Evolutionary conservation across 1,284 basidiomycete genomes (phyloP), one percentile per base, ranked within the genome.

Genomic region (Erythrobasidium hasegawianum): DNA sequence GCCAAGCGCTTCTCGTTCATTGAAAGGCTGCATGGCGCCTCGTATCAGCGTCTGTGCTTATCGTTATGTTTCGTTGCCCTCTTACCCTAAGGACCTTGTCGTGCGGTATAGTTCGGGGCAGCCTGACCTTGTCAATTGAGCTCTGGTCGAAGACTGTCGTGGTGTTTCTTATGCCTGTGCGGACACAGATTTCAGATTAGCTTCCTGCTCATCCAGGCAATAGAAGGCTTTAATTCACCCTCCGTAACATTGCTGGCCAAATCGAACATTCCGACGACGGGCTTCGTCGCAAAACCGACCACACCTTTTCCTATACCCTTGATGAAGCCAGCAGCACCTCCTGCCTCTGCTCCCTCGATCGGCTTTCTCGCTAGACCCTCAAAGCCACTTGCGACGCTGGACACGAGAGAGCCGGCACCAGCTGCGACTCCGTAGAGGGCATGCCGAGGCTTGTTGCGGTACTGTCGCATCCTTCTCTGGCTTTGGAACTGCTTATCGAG

Each of bases 91-190:
- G 79, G 20, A 97, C 88, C 16, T 88, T 88, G 76, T 97, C 94
- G 4, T 85, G 80, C 13, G 93, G 86, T 50, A 93, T 85, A 72
- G 89, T 88, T 59, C 96, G 85, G 27, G 96, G 95, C 83, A 92
- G 78, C 72, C 96, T 84, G 24, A 90, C 85, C 18, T 94, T 87
- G 74, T 97, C 95, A 64, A 94, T 84, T 58, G 89, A 88, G 53
- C 89, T 88, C 71, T 86, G 89, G 75, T 98, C 96, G 72, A 98
- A 98, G 1, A 97, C 95, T 2, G 92, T 97, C 0, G 96, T 98
- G 0, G 96, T 98, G 75, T 99, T 99, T 45, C 96, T 85, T 70
- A 97, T 92, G 27, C 89, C 89, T 88, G 73, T 22, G 54, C n/a
- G n/a, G n/a, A n/a, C n/a, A n/a, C n/a, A n/a, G n/a, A n/a, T n/a